Evolutionary conservation across 805 yeast genomes (phyloP).

Genomic region (Saturnispora galanensis): DNA sequence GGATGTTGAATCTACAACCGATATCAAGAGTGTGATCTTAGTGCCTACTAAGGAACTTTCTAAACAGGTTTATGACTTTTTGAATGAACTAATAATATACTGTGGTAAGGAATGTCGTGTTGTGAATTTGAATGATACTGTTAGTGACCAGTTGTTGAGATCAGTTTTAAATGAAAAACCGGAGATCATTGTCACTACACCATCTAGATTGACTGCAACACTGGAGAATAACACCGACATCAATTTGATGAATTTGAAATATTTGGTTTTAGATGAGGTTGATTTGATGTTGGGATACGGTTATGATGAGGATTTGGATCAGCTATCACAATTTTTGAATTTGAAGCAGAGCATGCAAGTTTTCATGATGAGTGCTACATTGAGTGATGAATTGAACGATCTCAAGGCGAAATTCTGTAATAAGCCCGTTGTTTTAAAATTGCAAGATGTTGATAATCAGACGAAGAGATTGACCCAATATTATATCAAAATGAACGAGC

Average conservation of each 20-base stretch:
- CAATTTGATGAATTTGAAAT: conserved; percentile 47
- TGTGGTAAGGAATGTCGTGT: conserved; percentile 57
- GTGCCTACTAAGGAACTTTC: conserved; percentile 94
- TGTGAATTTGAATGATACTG: conserved; percentile 53
- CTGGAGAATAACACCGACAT: conserved; percentile 39
- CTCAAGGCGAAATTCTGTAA: conserved; percentile 74
- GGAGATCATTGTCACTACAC: conserved; percentile 78
- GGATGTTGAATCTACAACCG: conserved; percentile 24
- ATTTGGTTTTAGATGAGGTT: conserved; percentile 87
- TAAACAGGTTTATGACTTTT: conserved; percentile 67
- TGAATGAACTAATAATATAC: conserved; percentile 57
- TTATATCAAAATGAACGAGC: conserved; percentile 77
- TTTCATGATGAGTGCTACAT: conserved; percentile 92
- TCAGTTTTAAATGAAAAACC: conserved; percentile 68
- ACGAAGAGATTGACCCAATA: conserved; percentile 67
- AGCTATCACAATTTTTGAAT: conserved; percentile 55
- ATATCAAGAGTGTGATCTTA: conserved; percentile 53
- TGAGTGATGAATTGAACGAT: conserved; percentile 74
- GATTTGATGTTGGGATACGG: conserved; percentile 88
- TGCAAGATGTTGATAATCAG: conserved; percentile 52
- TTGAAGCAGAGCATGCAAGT: conserved; percentile 71
- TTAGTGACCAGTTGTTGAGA: conserved; percentile 59
- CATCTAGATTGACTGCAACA: conserved; percentile 56
- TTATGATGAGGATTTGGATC: conserved; percentile 71
- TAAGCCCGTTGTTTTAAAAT: conserved; percentile 68